Conservation (phyloP, 352 stramenopile species). For the Pythium brassicae region DNA sequence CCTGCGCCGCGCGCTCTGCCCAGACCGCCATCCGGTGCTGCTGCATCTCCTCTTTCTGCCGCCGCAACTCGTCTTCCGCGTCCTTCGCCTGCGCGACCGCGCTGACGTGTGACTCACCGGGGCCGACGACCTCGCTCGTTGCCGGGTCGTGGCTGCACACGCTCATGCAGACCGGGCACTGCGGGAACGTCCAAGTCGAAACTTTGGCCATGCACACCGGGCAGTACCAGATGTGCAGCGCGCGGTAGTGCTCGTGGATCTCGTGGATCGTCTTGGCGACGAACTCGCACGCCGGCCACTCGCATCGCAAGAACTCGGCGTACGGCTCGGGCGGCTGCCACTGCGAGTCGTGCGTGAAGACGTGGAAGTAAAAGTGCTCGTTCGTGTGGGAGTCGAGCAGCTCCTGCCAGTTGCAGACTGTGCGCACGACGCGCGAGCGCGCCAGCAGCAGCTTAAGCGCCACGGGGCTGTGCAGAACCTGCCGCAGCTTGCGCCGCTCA, state of each 20-base stretch:
- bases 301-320: conserved; percentile 53
- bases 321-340: conserved; percentile 69
- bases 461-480: conserved; percentile 65
- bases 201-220: conserved; percentile 71
- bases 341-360: conserved; percentile 75
- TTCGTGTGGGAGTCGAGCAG: conserved; percentile 75
- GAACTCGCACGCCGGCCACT: conserved; percentile 57
- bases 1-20: conserved; percentile 35
- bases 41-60: conserved; percentile 53
- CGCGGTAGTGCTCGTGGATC: conserved; percentile 72
- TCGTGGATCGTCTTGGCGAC: conserved; percentile 58
- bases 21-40: conserved; percentile 65
- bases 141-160: conserved; percentile 49
- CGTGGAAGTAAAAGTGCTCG: conserved; percentile 85
- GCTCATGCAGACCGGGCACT: conserved; percentile 57
- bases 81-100: conserved; percentile 39
- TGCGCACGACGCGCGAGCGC: conserved; percentile 56
- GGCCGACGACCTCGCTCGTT: conserved; percentile 55
- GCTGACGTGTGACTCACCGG: conserved; percentile 51
- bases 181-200: conserved; percentile 59
- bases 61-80: conserved; percentile 32
- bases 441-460: conserved; percentile 65
- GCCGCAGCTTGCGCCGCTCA: conserved; percentile 40
- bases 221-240: conserved; percentile 69
- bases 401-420: conserved; percentile 72